Conservation (phyloP, 306 rosid species). For the Citrullus colocynthis region DNA sequence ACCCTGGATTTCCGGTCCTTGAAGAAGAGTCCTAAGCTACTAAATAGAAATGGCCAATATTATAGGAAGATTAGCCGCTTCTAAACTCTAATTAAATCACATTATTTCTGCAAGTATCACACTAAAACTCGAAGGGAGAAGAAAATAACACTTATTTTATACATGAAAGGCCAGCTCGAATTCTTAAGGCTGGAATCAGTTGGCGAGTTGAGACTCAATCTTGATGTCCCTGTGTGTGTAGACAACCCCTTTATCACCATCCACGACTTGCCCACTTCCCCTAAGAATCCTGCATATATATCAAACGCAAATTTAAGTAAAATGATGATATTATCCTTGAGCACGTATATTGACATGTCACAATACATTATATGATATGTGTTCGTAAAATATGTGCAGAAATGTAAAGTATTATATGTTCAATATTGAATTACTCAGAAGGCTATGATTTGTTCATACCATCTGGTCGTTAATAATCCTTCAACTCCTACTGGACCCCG, state of each 20-base stretch:
- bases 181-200: not conserved
- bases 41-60: not conserved
- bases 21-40: not conserved
- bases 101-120: not conserved
- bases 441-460: conserved; percentile 33
- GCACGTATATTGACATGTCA: not conserved
- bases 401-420: not conserved
- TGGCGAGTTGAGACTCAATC: conserved; percentile 19
- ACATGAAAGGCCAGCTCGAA: not conserved
- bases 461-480: conserved; percentile 84
- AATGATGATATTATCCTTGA: not conserved
- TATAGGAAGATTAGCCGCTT: not conserved
- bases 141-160: not conserved
- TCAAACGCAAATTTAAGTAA: not conserved
- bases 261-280: conserved; percentile 82
- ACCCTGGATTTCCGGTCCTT: not conserved
- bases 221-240: conserved; percentile 68
- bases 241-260: conserved; percentile 56
- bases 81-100: not conserved
- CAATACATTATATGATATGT: not conserved
- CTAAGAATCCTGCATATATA: conserved; percentile 62
- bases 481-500: conserved; percentile 99
- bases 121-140: not conserved
- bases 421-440: not conserved
- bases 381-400: not conserved